Evolutionary conservation across 495 filamentous ascomycete genomes (phyloP).

Genomic region (Penicillium psychrofluorescens): DNA sequence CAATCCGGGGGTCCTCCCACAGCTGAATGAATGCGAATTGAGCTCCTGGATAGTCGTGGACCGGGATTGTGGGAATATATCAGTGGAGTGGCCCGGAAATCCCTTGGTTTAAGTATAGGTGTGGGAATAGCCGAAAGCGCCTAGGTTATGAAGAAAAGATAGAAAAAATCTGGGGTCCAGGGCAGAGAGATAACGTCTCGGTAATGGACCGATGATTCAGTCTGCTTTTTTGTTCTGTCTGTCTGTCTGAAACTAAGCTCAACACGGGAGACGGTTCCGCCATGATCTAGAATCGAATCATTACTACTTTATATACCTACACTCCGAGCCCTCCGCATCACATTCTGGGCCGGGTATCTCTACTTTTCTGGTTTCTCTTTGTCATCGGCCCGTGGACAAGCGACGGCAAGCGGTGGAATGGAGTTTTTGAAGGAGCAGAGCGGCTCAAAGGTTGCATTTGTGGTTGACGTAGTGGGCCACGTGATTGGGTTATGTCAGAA

Average conservation of each 20-base stretch:
- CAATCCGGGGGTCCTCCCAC: too few relatives aligned
- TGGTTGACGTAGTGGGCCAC: slow-evolving; percentile 4
- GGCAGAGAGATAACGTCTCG: too few relatives aligned
- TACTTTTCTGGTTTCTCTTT: slow-evolving; percentile 16
- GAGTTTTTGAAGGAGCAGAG: not conserved
- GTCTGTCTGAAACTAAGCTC: too few relatives aligned
- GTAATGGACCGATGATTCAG: too few relatives aligned
- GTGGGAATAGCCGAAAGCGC: slow-evolving; percentile 27
- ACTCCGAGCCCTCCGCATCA: slow-evolving; percentile 2
- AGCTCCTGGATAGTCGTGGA: too few relatives aligned
- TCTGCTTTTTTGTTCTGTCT: too few relatives aligned
- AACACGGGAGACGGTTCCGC: not conserved
- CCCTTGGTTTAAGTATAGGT: slow-evolving; percentile 17
- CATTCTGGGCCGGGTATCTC: slow-evolving; percentile 14
- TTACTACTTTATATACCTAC: not conserved
- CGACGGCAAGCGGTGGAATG: slow-evolving; percentile 17
- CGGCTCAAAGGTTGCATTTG: slow-evolving; percentile 3
- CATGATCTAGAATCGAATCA: not conserved
- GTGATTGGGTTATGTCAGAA: too few relatives aligned
- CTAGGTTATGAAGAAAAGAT: not conserved
- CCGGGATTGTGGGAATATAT: too few relatives aligned
- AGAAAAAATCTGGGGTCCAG: slow-evolving; percentile 25
- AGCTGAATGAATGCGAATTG: too few relatives aligned
- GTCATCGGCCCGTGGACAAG: slow-evolving; percentile 21
- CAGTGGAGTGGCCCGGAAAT: too few relatives aligned